phyloP scores from a whole-genome alignment of 495 filamentous ascomycete genomes.

The Lichenothelia convexa region DNA sequence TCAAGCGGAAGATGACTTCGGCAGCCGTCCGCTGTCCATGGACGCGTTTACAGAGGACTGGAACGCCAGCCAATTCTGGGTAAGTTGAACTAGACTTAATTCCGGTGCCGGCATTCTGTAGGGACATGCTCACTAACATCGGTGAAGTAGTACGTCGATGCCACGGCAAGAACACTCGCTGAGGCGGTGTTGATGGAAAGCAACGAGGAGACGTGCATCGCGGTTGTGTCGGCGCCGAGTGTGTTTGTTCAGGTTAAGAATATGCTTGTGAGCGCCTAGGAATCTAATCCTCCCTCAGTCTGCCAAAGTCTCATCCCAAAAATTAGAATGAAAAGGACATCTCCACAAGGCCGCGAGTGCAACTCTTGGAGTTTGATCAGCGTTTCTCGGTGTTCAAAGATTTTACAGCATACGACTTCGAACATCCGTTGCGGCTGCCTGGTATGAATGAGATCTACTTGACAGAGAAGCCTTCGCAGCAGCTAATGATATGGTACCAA shows the following conservation, averaged over 20 bases:
- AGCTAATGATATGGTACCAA: slow-evolving; percentile 2
- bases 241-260: slow-evolving; percentile 61
- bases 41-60: slow-evolving; percentile 62
- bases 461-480: background rate
- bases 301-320: no score
- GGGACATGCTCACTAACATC: background rate
- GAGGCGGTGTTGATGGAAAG: slow-evolving; percentile 40
- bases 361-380: slow-evolving; percentile 51
- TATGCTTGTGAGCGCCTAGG: slow-evolving; percentile 31
- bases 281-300: no score
- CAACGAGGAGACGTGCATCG: slow-evolving; percentile 33
- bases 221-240: slow-evolving; percentile 54
- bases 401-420: slow-evolving; percentile 56
- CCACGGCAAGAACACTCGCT: slow-evolving; percentile 44
- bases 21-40: slow-evolving; percentile 32
- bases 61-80: slow-evolving; percentile 69
- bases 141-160: slow-evolving; percentile 54
- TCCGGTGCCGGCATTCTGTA: no score
- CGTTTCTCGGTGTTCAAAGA: slow-evolving; percentile 54
- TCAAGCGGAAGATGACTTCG: slow-evolving; percentile 24
- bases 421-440: slow-evolving; percentile 43
- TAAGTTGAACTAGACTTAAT: slow-evolving; percentile 15
- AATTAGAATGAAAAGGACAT: no score
- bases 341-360: slow-evolving; percentile 34
- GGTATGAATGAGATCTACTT: no score